phyloP scores from a whole-genome alignment of 805 yeast species.

The Blastobotrys attinorum region DNA sequence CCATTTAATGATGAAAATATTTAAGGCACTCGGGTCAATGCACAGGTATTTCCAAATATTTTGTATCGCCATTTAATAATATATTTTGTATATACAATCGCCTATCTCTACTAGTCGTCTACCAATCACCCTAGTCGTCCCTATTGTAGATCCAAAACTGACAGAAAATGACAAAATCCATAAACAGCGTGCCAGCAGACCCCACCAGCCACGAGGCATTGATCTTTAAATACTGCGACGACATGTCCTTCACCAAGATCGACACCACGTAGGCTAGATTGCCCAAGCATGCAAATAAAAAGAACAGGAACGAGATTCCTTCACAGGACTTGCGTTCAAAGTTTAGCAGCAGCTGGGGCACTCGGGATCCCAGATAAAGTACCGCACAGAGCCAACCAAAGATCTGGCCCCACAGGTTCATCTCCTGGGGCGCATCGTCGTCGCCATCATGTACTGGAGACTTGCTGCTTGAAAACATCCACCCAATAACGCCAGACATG shows the following conservation, averaged over 20 bases:
- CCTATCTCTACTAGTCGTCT: neutral
- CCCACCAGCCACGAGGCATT: constrained; percentile 94
- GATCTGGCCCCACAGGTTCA: constrained; percentile 73
- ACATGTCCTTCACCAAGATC: constrained; percentile 66
- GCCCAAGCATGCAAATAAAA: constrained; percentile 91
- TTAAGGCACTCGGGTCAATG: too few relatives aligned
- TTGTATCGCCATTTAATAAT: neutral
- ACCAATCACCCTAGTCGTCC: constrained; percentile 4
- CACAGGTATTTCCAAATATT: too few relatives aligned
- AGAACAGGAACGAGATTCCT: constrained; percentile 88
- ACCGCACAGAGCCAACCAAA: constrained; percentile 61
- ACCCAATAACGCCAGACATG: constrained; percentile 76
- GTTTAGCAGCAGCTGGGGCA: constrained; percentile 87
- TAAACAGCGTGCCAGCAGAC: constrained; percentile 72
- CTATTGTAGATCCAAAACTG: constrained; percentile 70
- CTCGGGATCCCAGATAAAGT: constrained; percentile 67
- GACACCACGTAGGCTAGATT: constrained; percentile 85
- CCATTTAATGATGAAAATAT: too few relatives aligned
- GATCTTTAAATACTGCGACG: constrained; percentile 60
- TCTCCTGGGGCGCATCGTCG: constrained; percentile 36
- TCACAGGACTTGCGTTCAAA: constrained; percentile 86
- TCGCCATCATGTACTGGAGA: constrained; percentile 33
- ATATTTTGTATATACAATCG: neutral
- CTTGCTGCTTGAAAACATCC: constrained; percentile 59
- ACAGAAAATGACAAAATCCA: constrained; percentile 76